A percentile compares a stretch with the other conserved stretches of the same genome.
Evolutionary conservation across 495 filamentous ascomycete species (phyloP).

Genomic region (Penicillium herquei): DNA sequence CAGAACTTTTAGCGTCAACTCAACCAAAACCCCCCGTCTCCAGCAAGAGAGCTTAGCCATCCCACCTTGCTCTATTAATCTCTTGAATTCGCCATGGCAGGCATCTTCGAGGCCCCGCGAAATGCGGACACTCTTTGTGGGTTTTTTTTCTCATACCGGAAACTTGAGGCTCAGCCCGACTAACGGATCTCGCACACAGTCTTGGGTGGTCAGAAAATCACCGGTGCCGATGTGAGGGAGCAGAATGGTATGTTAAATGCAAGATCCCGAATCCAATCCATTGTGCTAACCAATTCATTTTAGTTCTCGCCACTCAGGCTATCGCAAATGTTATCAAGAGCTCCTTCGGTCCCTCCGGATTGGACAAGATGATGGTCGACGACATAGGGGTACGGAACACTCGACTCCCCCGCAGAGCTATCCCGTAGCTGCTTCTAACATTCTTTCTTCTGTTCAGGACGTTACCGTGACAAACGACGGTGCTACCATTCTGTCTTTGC

Average conservation of each 20-base stretch:
- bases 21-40: conserved; percentile 28
- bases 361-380: conserved; percentile 99
- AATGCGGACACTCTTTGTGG: conserved; percentile 83
- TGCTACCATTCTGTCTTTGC: conserved; percentile 88
- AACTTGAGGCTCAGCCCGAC: conserved; percentile 8
- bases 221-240: conserved; percentile 90
- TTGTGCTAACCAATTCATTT: conserved; percentile 10
- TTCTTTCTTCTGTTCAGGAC: conserved; percentile 55
- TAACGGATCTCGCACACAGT: conserved; percentile 53
- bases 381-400: conserved; percentile 79
- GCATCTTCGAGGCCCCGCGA: conserved; percentile 84
- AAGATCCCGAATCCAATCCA: background rate
- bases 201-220: conserved; percentile 92
- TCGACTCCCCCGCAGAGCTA: conserved; percentile 29
- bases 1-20: conserved; percentile 48
- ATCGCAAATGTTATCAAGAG: conserved; percentile 99
- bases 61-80: conserved; percentile 24
- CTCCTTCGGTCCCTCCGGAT: conserved; percentile 93
- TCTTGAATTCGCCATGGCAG: conserved; percentile 60
- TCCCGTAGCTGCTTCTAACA: conserved; percentile 23
- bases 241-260: conserved; percentile 71
- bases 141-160: conserved; percentile 18
- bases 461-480: conserved; percentile 99
- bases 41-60: conserved; percentile 37
- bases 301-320: conserved; percentile 91